These are phyloP conservation scores for Carex parvula DNA, from an alignment of 176 grass and related monocot genomes.

Conservation along the genomic window DNA sequence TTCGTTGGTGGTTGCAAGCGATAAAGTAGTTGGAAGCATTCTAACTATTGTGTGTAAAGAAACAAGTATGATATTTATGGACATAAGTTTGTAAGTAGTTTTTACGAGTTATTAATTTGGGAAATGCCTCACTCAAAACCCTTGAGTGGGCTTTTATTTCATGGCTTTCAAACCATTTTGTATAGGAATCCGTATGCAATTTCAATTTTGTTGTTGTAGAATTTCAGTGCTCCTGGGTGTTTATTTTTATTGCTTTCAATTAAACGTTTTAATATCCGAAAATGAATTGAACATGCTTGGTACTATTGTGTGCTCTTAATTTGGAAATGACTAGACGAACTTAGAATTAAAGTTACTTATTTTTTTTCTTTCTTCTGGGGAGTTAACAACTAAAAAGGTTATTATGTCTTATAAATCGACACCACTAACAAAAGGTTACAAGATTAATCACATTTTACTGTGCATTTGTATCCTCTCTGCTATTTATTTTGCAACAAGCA, in stretches of 20 bases:
- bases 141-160: background rate
- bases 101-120: background rate
- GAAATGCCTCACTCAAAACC: background rate
- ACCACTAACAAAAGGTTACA: too few species aligned
- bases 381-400: too few species aligned
- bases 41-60: background rate
- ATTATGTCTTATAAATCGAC: too few species aligned
- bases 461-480: too few species aligned
- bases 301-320: background rate
- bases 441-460: too few species aligned
- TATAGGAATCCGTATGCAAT: background rate
- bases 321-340: background rate
- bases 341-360: too few species aligned
- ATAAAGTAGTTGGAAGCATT: conserved; percentile 10
- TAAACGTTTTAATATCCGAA: too few species aligned
- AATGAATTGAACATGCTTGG: background rate
- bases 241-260: too few species aligned
- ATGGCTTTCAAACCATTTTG: background rate
- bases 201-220: background rate
- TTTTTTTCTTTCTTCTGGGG: too few species aligned
- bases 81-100: conserved; percentile 4
- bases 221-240: background rate
- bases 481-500: too few species aligned
- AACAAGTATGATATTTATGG: background rate
- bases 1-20: background rate